These are phyloP conservation scores for Aquilaria yunnanensis DNA, from an alignment of 345 rosid genomes.

Conservation along the genomic window DNA sequence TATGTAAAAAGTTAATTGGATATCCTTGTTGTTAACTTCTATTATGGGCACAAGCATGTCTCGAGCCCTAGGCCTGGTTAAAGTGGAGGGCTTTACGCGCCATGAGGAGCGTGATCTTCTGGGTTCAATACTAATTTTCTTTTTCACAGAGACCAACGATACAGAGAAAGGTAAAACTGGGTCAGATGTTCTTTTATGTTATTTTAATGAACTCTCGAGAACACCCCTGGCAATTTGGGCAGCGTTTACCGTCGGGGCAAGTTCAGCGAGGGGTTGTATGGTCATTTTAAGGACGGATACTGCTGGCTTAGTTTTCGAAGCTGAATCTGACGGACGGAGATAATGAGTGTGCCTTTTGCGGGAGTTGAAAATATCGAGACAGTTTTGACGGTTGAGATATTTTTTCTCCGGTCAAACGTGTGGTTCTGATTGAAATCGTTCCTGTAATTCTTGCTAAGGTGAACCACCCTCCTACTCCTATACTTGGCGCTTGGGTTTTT, in stretches of 20 bases:
- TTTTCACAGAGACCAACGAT: conserved; percentile 25
- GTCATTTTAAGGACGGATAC: conserved; percentile 15
- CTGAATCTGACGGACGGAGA: conserved; percentile 42
- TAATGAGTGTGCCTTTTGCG: conserved; percentile 24
- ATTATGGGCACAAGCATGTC: no score
- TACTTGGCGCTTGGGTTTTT: not conserved
- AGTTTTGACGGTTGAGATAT: conserved; percentile 30
- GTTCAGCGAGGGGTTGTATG: not conserved
- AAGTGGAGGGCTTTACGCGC: not conserved
- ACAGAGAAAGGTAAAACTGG: conserved; percentile 21
- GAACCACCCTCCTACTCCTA: no score
- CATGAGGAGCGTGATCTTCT: conserved; percentile 10
- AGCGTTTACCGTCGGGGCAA: not conserved
- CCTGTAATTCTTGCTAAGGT: not conserved
- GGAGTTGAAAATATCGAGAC: conserved; percentile 25
- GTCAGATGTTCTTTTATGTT: conserved; percentile 19
- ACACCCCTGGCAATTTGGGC: conserved; percentile 1
- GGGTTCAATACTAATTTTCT: conserved; percentile 12
- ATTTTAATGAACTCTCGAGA: not conserved
- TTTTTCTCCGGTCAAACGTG: conserved; percentile 7
- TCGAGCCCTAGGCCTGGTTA: no score
- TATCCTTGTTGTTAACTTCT: no score
- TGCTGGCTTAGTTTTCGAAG: conserved; percentile 38
- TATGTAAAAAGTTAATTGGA: no score
- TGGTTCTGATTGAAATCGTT: conserved; percentile 23